A percentile compares a stretch with the other conserved stretches of the same genome.
These are phyloP conservation scores for Tetradesmus lagerheimii DNA, from an alignment of 139 green algal genomes.

Conservation along the genomic window DNA sequence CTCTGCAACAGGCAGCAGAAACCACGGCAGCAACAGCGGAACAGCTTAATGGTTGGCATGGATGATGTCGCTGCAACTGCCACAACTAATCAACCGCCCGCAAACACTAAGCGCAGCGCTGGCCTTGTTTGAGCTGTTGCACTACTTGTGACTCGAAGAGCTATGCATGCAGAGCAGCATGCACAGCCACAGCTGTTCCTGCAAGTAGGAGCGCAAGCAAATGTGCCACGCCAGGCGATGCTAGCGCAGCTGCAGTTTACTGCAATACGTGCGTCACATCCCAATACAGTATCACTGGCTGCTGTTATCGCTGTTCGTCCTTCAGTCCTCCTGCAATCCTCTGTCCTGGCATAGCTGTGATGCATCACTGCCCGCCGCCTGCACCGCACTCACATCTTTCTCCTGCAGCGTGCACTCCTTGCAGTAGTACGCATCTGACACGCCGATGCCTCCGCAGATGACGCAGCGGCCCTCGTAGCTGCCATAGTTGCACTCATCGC, in stretches of 20 bases:
- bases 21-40: background rate
- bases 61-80: background rate
- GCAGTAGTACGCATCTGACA: slow-evolving; percentile 99
- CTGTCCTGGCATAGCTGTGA: background rate
- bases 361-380: background rate
- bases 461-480: slow-evolving; percentile 96
- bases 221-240: too few relatives aligned
- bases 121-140: too few relatives aligned
- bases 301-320: too few relatives aligned
- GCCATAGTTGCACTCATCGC: slow-evolving; percentile 99
- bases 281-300: background rate
- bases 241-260: background rate
- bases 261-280: background rate
- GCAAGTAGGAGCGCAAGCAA: too few relatives aligned
- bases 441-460: slow-evolving; percentile 95
- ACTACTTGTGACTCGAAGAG: background rate
- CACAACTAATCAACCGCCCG: too few relatives aligned
- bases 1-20: slow-evolving; percentile 71
- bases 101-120: too few relatives aligned
- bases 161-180: background rate
- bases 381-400: slow-evolving; percentile 89
- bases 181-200: background rate
- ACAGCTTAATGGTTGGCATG: background rate
- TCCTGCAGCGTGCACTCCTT: slow-evolving; percentile 98
- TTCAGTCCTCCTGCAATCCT: background rate